A percentile compares a stretch with the other conserved stretches of the same genome.
phyloP scores from a whole-genome alignment of 2,329 filamentous ascomycete species.

The Metarhizium anisopliae region DNA sequence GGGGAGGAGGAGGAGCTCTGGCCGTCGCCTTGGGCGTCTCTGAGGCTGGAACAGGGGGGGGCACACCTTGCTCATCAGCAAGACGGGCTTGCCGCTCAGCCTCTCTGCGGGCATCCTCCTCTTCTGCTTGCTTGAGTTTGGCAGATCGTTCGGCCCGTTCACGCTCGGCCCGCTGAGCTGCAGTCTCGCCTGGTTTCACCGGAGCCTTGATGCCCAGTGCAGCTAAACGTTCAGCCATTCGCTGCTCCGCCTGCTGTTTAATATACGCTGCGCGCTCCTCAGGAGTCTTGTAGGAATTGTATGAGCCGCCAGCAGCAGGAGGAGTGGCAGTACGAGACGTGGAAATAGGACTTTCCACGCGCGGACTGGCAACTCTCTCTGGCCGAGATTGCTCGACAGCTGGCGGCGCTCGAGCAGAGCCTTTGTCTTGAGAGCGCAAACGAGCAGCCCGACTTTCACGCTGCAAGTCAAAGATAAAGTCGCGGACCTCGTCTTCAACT shows the following conservation, averaged over 20 bases:
- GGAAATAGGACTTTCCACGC: conserved; percentile 43
- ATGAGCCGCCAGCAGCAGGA: conserved; percentile 51
- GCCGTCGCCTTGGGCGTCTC: conserved; percentile 34
- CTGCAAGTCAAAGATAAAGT: conserved; percentile 96
- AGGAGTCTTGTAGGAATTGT: conserved; percentile 78
- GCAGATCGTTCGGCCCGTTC: conserved; percentile 83
- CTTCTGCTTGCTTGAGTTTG: conserved; percentile 80
- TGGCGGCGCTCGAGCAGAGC: conserved; percentile 31
- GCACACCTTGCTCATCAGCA: conserved; percentile 63
- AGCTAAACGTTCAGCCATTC: conserved; percentile 92
- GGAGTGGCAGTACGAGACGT: conserved; percentile 41
- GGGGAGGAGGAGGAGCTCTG: conserved; percentile 70
- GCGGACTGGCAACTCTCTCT: conserved; percentile 30
- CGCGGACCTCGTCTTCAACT: conserved; percentile 91
- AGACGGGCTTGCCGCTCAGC: conserved; percentile 76
- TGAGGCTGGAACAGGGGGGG: conserved; percentile 50
- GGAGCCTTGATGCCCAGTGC: conserved; percentile 85
- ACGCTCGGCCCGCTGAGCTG: conserved; percentile 77
- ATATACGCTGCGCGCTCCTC: conserved; percentile 94
- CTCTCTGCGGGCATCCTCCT: conserved; percentile 85
- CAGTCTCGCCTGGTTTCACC: conserved; percentile 67
- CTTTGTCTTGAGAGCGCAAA: conserved; percentile 51
- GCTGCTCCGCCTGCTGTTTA: conserved; percentile 91
- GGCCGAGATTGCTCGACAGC: conserved; percentile 35
- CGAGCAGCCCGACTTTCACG: conserved; percentile 72